phyloP scores from a whole-genome alignment of 345 rosid species.

The Conringia planisiliqua region DNA sequence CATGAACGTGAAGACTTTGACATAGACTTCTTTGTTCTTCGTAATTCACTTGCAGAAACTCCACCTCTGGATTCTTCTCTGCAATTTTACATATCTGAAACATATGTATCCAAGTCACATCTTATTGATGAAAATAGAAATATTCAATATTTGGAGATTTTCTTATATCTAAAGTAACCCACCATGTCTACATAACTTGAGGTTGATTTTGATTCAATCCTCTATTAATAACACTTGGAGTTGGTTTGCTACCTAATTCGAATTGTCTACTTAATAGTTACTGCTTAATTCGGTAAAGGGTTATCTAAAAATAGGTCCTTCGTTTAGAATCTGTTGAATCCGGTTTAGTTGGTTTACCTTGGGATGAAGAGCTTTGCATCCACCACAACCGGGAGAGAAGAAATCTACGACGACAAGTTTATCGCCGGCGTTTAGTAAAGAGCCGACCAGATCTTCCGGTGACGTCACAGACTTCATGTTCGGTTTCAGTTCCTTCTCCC shows the following conservation, averaged over 20 bases:
- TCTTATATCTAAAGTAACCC: background rate
- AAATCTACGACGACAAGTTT: conserved; percentile 76
- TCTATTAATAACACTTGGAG: background rate
- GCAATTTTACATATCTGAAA: conserved; percentile 71
- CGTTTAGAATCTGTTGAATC: background rate
- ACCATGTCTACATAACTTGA: background rate
- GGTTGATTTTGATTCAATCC: background rate
- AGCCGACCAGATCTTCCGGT: conserved; percentile 67
- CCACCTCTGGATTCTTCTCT: conserved; percentile 62
- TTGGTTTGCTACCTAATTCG: background rate
- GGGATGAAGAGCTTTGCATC: conserved; percentile 87
- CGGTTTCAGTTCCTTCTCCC: conserved; percentile 70
- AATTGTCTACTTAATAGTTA: background rate
- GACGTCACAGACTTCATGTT: conserved; percentile 71
- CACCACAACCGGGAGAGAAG: conserved; percentile 92
- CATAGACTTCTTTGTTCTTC: conserved; percentile 87
- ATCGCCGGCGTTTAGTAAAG: conserved; percentile 61
- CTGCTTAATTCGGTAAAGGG: too few species aligned
- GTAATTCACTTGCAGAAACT: conserved; percentile 74
- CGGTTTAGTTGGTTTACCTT: conserved; percentile 45
- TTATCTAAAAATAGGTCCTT: too few species aligned
- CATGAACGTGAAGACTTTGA: conserved; percentile 78
- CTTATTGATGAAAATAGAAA: background rate
- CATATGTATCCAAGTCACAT: background rate
- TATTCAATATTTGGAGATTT: background rate